Base-by-base conservation (phyloP, 2,329 filamentous ascomycete species). In the Botrytis sinoallii region DNA sequence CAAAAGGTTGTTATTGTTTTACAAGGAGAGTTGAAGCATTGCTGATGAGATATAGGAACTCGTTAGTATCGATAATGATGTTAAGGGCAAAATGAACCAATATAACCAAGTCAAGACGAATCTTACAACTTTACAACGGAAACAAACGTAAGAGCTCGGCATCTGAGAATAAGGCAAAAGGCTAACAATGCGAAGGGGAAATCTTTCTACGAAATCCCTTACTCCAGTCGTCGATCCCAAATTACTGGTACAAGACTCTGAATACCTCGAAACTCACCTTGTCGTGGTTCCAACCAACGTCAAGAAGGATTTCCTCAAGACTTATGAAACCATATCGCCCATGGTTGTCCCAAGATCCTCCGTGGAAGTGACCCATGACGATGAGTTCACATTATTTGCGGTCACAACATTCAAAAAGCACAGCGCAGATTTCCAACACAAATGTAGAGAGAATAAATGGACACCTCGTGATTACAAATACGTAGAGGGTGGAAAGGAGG, bases 261-360 rank as follows among this genome's bases (percentile, higher is more conserved):
- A 99, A 84, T 98, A 97, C 84, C 91, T 99, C 79, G 94, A 98
- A 85, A 98, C 96, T 44, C 95, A 98, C 82, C 90, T 99, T 44
- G 88, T 99, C 77, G 96, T 93, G 32, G 93, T 99, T 14, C 96
- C 96, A 3, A 89, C 88, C 66, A 90, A 90, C 77, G 86, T 89
- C 73, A 91, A 92, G 79, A 97, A 97, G 82, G 95, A 98, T 57
- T 99, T 97, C 81, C 85, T 97, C 77, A 92, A 92, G 81, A 90
- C 87, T 76, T 99, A 99, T 84, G 96, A 99, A 84, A 95, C 93
- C 1, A 83, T 98, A 73, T 86, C 92, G 0, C 91, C 92, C 22
- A 97, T 97, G 93, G 94, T 98, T 1, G 95, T 99, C 3, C 96
- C 96, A 16, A 92, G 96, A 67, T 97, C 94, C 18, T 92, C 94